Percentiles rank a stretch among this genome's conserved stretches.
Evolutionary conservation across 2,329 filamentous ascomycete species (phyloP).

Genomic region (Colletotrichum sidae): DNA sequence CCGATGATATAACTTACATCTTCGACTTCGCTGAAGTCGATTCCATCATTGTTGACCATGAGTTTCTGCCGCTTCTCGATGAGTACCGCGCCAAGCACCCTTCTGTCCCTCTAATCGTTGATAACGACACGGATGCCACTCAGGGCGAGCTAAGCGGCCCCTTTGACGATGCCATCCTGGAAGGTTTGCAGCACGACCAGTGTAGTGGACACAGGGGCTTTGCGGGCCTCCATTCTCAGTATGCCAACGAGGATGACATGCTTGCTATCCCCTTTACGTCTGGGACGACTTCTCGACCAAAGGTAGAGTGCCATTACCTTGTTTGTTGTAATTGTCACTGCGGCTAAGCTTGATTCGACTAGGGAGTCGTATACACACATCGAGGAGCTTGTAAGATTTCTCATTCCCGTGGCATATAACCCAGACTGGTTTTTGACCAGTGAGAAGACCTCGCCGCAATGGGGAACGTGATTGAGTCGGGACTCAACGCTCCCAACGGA

Average conservation of each 20-base stretch:
- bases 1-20: conserved; percentile 90
- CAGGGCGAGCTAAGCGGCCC: conserved; percentile 80
- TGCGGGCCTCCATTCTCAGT: conserved; percentile 78
- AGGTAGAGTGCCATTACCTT: neutral
- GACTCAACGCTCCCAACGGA: conserved; percentile 77
- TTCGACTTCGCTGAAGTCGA: conserved; percentile 90
- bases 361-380: conserved; percentile 94
- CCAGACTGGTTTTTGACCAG: neutral
- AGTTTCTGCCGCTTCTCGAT: conserved; percentile 79
- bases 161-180: conserved; percentile 85
- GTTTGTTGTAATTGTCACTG: too few relatives aligned
- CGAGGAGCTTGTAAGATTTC: conserved; percentile 73
- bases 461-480: conserved; percentile 89
- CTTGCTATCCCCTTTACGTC: conserved; percentile 94
- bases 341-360: conserved; percentile 49
- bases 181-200: conserved; percentile 80
- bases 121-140: conserved; percentile 82
- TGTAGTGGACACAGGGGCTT: conserved; percentile 78
- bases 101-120: conserved; percentile 78
- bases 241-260: conserved; percentile 80
- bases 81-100: conserved; percentile 72
- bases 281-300: conserved; percentile 86
- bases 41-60: conserved; percentile 85
- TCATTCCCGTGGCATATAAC: neutral
- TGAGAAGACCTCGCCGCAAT: conserved; percentile 75